A percentile compares a stretch with the other conserved stretches of the same genome.
These are phyloP conservation scores for Fusarium tanahbumbuense DNA, from an alignment of 2,329 filamentous ascomycete species.

Conservation along the genomic window DNA sequence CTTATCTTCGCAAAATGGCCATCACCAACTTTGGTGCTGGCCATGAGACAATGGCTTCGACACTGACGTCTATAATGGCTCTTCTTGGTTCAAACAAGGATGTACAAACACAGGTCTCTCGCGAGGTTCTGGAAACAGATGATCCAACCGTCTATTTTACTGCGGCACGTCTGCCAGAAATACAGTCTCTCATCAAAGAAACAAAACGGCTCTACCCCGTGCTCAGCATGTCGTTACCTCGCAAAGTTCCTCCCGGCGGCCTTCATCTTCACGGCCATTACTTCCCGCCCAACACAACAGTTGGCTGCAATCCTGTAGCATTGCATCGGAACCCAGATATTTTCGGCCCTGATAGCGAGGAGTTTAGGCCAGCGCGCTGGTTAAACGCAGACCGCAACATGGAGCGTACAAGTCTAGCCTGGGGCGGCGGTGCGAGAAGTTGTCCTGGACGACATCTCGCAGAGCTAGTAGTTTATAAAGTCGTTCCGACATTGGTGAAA, in stretches of 20 bases:
- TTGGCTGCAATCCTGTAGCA: conserved; percentile 63
- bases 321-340: conserved; percentile 63
- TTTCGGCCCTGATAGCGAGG: conserved; percentile 59
- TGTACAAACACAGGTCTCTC: conserved; percentile 50
- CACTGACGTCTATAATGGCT: conserved; percentile 61
- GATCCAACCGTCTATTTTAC: conserved; percentile 40
- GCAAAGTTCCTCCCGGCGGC: conserved; percentile 55
- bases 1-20: conserved; percentile 63
- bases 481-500: conserved; percentile 55
- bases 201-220: conserved; percentile 64
- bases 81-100: conserved; percentile 57
- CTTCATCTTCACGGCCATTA: conserved; percentile 54
- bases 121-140: conserved; percentile 46
- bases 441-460: conserved; percentile 65
- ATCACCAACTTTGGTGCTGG: conserved; percentile 68
- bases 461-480: conserved; percentile 61
- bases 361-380: conserved; percentile 63
- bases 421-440: conserved; percentile 63
- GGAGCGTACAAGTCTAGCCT: conserved; percentile 62
- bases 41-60: conserved; percentile 66
- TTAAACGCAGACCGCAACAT: conserved; percentile 54
- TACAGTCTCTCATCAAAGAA: conserved; percentile 62
- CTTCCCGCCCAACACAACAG: conserved; percentile 59
- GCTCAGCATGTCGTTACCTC: conserved; percentile 63
- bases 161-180: conserved; percentile 49